Conservation (phyloP, 73 alveolate species). For the Tetrahymena borealis region DNA sequence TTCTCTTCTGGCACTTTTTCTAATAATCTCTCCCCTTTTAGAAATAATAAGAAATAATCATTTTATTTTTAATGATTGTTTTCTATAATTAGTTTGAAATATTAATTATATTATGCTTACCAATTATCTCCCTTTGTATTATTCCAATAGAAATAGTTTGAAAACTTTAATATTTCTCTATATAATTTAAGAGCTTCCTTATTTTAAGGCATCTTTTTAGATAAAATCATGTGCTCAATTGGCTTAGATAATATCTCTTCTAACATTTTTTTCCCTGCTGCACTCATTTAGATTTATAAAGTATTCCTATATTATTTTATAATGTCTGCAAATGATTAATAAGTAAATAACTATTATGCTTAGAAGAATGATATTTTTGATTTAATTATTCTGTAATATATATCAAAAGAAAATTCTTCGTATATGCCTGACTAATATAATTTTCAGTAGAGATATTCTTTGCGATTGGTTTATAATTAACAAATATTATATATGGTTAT, state of each 20-base stretch:
- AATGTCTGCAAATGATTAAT: no score
- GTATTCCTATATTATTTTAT: neutral
- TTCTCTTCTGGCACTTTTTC: constrained; percentile 41
- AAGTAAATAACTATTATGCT: no score
- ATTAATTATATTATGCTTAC: neutral
- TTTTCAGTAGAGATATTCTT: neutral
- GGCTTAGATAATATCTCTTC: neutral
- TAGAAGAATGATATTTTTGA: no score
- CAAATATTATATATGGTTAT: neutral
- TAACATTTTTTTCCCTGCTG: neutral
- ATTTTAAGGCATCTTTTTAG: constrained; percentile 6
- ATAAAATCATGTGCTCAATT: neutral
- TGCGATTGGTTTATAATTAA: neutral
- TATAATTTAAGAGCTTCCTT: constrained; percentile 29
- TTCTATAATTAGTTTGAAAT: neutral
- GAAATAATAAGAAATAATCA: neutral
- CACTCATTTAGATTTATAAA: neutral
- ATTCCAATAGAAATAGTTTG: constrained; percentile 42
- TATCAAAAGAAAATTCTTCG: neutral
- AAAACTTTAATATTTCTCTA: constrained; percentile 28
- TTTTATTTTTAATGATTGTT: no score
- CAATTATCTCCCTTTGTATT: constrained; percentile 28
- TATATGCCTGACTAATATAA: neutral
- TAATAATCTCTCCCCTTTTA: constrained; percentile 32
- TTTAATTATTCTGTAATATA: no score